A percentile compares a stretch with the other conserved stretches of the same genome.
Conservation (phyloP, 805 yeast genomes). For the Wickerhamiella sergipiensis region DNA sequence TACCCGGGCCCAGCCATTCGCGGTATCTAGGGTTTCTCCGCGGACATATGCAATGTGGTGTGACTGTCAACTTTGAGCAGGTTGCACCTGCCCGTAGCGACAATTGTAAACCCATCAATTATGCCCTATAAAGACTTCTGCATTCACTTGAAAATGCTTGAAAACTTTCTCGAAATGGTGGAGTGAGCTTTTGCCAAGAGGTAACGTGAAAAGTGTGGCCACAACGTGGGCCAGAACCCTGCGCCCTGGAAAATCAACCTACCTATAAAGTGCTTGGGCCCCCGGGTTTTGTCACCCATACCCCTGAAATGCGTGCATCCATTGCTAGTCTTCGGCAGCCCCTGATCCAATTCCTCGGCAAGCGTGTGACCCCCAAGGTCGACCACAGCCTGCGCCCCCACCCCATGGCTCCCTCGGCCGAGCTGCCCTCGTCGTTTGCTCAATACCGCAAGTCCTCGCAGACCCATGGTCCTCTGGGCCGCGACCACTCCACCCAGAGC, state of each 20-base stretch:
- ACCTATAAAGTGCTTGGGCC: neutral
- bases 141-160: neutral
- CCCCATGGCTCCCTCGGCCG: conserved; percentile 27
- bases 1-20: neutral
- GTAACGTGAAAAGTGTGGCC: neutral
- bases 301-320: conserved; percentile 21
- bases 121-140: no score
- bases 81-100: no score
- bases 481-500: conserved; percentile 9
- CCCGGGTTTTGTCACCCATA: neutral
- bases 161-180: neutral
- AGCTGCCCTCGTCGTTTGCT: conserved; percentile 27
- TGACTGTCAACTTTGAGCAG: neutral
- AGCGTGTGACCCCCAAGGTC: conserved; percentile 32
- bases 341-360: conserved; percentile 76
- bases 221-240: neutral
- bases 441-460: conserved; percentile 21
- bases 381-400: conserved; percentile 31
- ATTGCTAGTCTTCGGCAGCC: conserved; percentile 31
- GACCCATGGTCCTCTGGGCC: conserved; percentile 24
- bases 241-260: neutral
- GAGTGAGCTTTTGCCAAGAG: neutral
- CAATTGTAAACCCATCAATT: no score
- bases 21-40: neutral
- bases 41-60: neutral